Evolutionary conservation across 805 yeast genomes (phyloP), one percentile per base, ranked within the genome.

Genomic region (Ogataea angusta): DNA sequence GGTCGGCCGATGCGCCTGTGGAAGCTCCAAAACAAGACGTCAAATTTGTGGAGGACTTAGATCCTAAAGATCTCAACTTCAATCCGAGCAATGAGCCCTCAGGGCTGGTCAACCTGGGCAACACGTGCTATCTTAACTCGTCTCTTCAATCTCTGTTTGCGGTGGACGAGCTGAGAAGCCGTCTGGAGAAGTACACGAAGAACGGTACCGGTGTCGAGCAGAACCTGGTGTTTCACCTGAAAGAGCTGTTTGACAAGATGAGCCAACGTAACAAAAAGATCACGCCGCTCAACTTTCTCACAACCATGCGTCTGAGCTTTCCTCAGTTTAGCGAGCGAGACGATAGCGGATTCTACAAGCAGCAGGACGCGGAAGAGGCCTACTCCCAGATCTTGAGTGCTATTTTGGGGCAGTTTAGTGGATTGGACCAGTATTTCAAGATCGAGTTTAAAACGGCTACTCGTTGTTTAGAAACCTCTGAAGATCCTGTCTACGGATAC

Each of bases 321-420:
- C 97, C 98, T 2, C 98, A 93, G 64, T 93, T 93, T 64, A 85
- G 84, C 30, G 97, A 91, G 60, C 76, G 79, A 45, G 83, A 78
- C 46, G 66, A 68, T 21, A 68, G 70, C 36, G 97, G 97, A 1
- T 66, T 73, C 42, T 85, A 75, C 59, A 89, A 87, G 63, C 99
- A 93, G 67, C 99, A 93, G 66, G 99, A 93, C 68, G 99, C 99
- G 0, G 99, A 93, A 67, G 99, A 93, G 62, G 85, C 91, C 13
- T 89, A 80, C 66, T 82, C 96, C 6, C 91, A 85, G 60, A 73
- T 93, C 36, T 64, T 90, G 47, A 66, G 69, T 25, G 64, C 72
- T 23, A 62, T 87, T 45, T 62, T 73, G 26, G 55, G 63, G 16
- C 73, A 70, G 10, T 71, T 74, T 42, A 74, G 76, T 18, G 72